Percentiles rank a stretch among this genome's conserved stretches.
Conservation (phyloP, 208 protist genomes). For the Leishmania tarentolae region DNA sequence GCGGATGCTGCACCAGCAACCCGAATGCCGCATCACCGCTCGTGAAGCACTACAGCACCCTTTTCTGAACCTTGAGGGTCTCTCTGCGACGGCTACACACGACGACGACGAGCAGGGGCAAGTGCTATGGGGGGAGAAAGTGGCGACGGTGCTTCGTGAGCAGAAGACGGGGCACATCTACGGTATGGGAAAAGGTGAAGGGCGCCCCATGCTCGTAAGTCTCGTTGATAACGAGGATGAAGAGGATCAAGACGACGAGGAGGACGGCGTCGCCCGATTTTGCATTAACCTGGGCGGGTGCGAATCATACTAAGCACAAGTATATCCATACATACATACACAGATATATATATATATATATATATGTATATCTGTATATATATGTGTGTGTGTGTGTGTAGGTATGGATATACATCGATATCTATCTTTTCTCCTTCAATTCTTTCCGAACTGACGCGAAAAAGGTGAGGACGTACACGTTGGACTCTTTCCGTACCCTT, state of each 20-base stretch:
- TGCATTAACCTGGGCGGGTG: conserved; percentile 11
- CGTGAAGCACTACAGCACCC: conserved; percentile 67
- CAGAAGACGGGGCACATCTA: background rate
- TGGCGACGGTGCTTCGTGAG: conserved; percentile 25
- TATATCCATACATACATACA: background rate
- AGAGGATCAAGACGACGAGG: conserved; percentile 11
- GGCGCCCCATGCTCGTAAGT: conserved; percentile 27
- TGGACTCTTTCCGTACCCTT: background rate
- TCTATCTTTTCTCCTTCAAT: background rate
- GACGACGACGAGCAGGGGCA: conserved; percentile 41
- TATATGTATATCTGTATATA: background rate
- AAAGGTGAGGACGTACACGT: background rate
- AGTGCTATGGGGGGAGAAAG: conserved; percentile 52
- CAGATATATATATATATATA: too few relatives aligned
- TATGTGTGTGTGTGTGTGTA: too few relatives aligned
- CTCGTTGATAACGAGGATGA: conserved; percentile 28
- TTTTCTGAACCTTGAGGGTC: conserved; percentile 40
- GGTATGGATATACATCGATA: too few relatives aligned
- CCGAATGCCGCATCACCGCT: conserved; percentile 56
- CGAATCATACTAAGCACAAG: conserved; percentile 1
- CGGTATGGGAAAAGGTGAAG: background rate
- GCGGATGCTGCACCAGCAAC: conserved; percentile 63
- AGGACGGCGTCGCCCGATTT: conserved; percentile 20
- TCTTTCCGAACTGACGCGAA: too few relatives aligned
- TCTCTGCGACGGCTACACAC: background rate